phyloP scores from a whole-genome alignment of 1,284 basidiomycete species.

The Trichosporon inkin region DNA sequence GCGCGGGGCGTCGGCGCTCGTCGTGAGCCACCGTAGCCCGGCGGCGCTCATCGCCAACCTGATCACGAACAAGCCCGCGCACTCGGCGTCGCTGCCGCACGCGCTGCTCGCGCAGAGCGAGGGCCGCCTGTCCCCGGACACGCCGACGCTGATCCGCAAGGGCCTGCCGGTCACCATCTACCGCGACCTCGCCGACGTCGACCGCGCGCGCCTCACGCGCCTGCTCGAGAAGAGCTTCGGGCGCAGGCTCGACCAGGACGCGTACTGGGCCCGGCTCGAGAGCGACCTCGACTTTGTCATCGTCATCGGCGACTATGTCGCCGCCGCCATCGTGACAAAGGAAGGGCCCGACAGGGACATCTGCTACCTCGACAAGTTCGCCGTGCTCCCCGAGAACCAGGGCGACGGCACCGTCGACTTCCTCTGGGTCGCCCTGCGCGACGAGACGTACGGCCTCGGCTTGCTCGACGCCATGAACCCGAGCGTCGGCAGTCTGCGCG shows the following conservation, averaged over 20 bases:
- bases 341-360: slow-evolving; percentile 60
- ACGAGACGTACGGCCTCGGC: slow-evolving; percentile 96
- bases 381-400: slow-evolving; percentile 87
- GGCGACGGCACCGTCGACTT: slow-evolving; percentile 99
- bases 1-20: slow-evolving; percentile 81
- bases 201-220: slow-evolving; percentile 68
- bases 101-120: slow-evolving; percentile 75
- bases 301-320: slow-evolving; percentile 92
- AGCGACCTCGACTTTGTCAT: slow-evolving; percentile 84
- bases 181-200: slow-evolving; percentile 60
- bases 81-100: slow-evolving; percentile 91
- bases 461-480: slow-evolving; percentile 91
- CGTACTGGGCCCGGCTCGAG: slow-evolving; percentile 76
- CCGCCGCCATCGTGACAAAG: slow-evolving; percentile 89
- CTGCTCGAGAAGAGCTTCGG: slow-evolving; percentile 85
- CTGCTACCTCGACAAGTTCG: slow-evolving; percentile 98
- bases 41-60: slow-evolving; percentile 93
- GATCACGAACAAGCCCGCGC: slow-evolving; percentile 96
- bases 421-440: slow-evolving; percentile 95
- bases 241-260: slow-evolving; percentile 64
- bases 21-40: slow-evolving; percentile 96
- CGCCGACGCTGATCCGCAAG: slow-evolving; percentile 85
- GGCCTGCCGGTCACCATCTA: slow-evolving; percentile 84
- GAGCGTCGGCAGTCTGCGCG: slow-evolving; percentile 79
- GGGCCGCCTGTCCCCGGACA: slow-evolving; percentile 77